Evolutionary conservation across 2,329 filamentous ascomycete species (phyloP), one percentile per base, ranked within the genome.

Genomic region (Aspergillus cejpii): DNA sequence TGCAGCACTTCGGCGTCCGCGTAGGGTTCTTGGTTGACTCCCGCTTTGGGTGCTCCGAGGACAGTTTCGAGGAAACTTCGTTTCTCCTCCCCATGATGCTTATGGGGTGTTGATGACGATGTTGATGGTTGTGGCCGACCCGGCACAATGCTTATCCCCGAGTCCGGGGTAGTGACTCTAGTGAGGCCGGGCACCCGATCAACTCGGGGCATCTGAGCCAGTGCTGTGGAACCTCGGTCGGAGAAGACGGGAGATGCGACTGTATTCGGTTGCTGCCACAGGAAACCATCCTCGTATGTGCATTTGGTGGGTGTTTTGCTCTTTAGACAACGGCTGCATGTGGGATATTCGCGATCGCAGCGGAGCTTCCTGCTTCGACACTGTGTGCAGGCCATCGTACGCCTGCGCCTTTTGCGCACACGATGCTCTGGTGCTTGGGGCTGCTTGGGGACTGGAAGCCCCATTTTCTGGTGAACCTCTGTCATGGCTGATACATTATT

Each of bases 321-420:
- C 48, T 69, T 69, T 29, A 58, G 47, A 45, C 68, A 71, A 14
- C 67, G 62, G 15, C 61, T 56, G 45, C 68, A 71, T 2, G 59
- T 58, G 7, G 68, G 68, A 57, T 66, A 70, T 26, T 64, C 63
- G 27, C 68, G 64, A 49, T 71, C 68, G 45, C 68, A 71, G 46
- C 65, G 67, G 26, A 71, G 54, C 50, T 71, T 71, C 37, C 68
- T 57, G 43, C 59, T 64, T 43, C 68, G 65, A 48, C 68, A 71
- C 27, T 66, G 66, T 14, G 62, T 61, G 49, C 68, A 71, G 12
- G 68, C 66, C 50, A 70, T 61, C 7, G 68, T 67, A 19, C 67
- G 61, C 17, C 67, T 55, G 45, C 64, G 62, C 23, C 67, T 55
- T 52, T 68, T 68, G 23, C 65, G 65, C 43, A 61, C 61, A 34